Conservation (phyloP, 768 basidiomycete genomes). For the Lactarius quietus region DNA sequence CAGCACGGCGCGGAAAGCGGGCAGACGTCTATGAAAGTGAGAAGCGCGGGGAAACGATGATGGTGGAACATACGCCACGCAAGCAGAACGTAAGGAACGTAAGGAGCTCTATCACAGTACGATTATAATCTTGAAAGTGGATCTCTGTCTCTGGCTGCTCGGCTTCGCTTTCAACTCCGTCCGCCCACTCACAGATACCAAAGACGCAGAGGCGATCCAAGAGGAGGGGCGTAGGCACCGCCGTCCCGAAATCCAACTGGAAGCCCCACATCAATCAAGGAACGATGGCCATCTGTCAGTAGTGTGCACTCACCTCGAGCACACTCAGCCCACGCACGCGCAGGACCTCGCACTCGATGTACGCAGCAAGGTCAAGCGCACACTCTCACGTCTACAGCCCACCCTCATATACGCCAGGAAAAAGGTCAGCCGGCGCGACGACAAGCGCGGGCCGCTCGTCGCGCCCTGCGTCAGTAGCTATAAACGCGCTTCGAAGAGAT, state of each 20-base stretch:
- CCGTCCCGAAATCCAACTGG: slow-evolving; percentile 92
- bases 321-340: slow-evolving; percentile 48
- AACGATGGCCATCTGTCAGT: neutral
- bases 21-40: slow-evolving; percentile 50
- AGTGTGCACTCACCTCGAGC: slow-evolving; percentile 61
- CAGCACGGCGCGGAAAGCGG: slow-evolving; percentile 51
- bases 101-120: slow-evolving; percentile 70
- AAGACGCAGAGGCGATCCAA: slow-evolving; percentile 47
- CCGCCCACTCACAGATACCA: slow-evolving; percentile 17
- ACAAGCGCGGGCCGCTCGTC: slow-evolving; percentile 50
- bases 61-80: slow-evolving; percentile 70
- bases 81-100: slow-evolving; percentile 80
- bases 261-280: neutral
- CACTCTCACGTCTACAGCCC: slow-evolving; percentile 99
- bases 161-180: neutral
- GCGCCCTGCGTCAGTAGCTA: slow-evolving; percentile 67
- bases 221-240: slow-evolving; percentile 74
- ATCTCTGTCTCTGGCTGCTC: slow-evolving; percentile 44
- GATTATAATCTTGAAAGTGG: slow-evolving; percentile 92
- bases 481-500: slow-evolving; percentile 95
- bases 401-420: slow-evolving; percentile 92
- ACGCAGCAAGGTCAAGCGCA: slow-evolving; percentile 78
- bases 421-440: slow-evolving; percentile 85
- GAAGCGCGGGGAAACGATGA: too few relatives aligned
- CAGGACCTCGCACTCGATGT: slow-evolving; percentile 40